These are phyloP conservation scores for Candolleomyces aberdarensis DNA, from an alignment of 768 basidiomycete genomes.

Conservation along the genomic window DNA sequence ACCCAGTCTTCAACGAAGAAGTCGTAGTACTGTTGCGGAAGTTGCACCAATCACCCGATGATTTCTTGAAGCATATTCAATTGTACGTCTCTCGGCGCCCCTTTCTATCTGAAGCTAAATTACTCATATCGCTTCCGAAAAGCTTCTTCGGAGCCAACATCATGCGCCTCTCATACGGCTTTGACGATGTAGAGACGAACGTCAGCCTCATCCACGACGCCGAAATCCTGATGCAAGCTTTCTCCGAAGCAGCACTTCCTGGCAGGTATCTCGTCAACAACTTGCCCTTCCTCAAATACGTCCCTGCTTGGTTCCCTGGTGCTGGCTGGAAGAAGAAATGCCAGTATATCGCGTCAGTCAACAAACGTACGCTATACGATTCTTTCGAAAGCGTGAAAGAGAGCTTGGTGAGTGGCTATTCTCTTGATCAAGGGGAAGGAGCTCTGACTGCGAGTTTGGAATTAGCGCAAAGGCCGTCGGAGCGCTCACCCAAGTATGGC, in stretches of 20 bases:
- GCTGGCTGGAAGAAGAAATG: conserved; percentile 26
- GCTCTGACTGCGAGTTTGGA: neutral
- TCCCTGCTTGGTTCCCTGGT: conserved; percentile 37
- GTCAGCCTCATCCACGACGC: conserved; percentile 36
- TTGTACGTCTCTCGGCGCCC: neutral
- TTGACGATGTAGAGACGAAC: conserved; percentile 12
- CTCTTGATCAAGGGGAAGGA: neutral
- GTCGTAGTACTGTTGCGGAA: neutral
- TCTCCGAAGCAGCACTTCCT: conserved; percentile 22
- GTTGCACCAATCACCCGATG: neutral
- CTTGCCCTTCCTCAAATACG: conserved; percentile 23
- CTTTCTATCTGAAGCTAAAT: neutral
- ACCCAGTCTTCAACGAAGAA: conserved; percentile 23
- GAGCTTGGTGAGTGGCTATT: neutral
- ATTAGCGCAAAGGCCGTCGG: neutral
- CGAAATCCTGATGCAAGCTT: conserved; percentile 24
- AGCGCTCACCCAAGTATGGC: neutral
- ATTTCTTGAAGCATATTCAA: conserved; percentile 1
- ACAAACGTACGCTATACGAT: neutral
- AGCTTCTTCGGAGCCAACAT: neutral
- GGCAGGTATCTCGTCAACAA: conserved; percentile 14
- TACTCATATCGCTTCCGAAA: neutral
- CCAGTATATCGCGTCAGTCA: neutral
- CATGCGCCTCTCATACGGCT: conserved; percentile 1
- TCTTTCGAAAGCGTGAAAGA: neutral